These are phyloP conservation scores for Botrytis elliptica DNA, from an alignment of 2,329 filamentous ascomycete genomes.

Conservation along the genomic window DNA sequence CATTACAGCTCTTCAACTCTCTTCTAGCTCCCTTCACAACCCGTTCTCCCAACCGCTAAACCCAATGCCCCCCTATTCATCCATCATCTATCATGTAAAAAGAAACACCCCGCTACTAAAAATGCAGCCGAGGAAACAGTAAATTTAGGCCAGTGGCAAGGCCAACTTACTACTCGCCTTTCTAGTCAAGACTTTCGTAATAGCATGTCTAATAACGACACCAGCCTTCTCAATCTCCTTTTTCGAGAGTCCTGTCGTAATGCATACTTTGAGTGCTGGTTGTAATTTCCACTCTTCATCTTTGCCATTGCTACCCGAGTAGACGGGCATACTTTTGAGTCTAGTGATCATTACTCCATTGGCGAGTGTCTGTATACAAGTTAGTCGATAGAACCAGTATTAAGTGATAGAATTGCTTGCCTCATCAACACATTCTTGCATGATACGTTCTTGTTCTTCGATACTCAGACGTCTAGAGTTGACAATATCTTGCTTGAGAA, in stretches of 20 bases:
- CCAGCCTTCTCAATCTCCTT: constrained; percentile 97
- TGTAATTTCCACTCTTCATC: constrained; percentile 68
- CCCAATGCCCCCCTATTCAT: not conserved
- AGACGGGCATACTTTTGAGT: constrained; percentile 73
- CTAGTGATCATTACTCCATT: constrained; percentile 90
- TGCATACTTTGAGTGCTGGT: constrained; percentile 86
- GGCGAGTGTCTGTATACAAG: constrained; percentile 61
- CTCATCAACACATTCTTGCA: constrained; percentile 96
- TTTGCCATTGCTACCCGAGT: constrained; percentile 61
- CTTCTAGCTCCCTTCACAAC: not conserved
- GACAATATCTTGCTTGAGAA: constrained; percentile 80
- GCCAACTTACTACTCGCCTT: constrained; percentile 52
- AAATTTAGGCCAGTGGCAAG: constrained; percentile 40
- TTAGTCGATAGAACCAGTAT: not conserved
- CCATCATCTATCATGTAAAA: constrained; percentile 2
- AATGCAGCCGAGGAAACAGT: not conserved
- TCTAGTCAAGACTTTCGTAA: constrained; percentile 83
- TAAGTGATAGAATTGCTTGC: constrained; percentile 49
- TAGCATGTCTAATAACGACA: constrained; percentile 81
- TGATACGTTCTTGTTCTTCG: constrained; percentile 77
- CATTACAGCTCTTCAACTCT: not conserved
- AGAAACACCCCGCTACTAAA: not conserved
- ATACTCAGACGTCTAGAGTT: constrained; percentile 64
- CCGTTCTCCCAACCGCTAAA: not conserved
- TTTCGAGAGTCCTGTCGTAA: constrained; percentile 82